A percentile compares a stretch with the other conserved stretches of the same genome.
These are phyloP conservation scores for Cladophialophora yegresii DNA, from an alignment of 2,329 filamentous ascomycete genomes.

Conservation along the genomic window DNA sequence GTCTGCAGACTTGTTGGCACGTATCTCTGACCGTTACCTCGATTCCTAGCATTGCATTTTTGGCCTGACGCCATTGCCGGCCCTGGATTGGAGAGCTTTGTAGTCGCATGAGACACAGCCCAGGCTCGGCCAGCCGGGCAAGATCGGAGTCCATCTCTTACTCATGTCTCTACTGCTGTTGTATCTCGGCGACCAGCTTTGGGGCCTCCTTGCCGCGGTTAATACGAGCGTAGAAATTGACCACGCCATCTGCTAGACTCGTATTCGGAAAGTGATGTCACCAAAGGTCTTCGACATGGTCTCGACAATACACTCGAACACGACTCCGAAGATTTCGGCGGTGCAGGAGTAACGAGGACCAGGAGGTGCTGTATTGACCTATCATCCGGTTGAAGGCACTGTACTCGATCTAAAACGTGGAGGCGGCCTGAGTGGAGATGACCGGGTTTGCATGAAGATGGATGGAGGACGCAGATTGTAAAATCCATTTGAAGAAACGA, in stretches of 20 bases:
- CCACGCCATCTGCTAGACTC: slow-evolving; percentile 22
- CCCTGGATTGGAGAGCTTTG: slow-evolving; percentile 6
- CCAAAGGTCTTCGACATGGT: slow-evolving; percentile 20
- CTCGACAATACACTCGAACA: slow-evolving; percentile 27
- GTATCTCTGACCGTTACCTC: slow-evolving; percentile 18
- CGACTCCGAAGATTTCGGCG: slow-evolving; percentile 15
- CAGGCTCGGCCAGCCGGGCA: slow-evolving; percentile 21
- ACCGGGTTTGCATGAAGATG: not conserved
- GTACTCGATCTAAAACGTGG: too few species aligned
- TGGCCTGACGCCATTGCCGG: slow-evolving; percentile 10
- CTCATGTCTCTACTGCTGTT: slow-evolving; percentile 12
- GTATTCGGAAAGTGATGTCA: slow-evolving; percentile 18
- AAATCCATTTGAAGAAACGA: too few species aligned
- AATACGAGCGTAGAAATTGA: slow-evolving; percentile 24
- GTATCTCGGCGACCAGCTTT: slow-evolving; percentile 16
- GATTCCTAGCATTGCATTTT: slow-evolving; percentile 23
- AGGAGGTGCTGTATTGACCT: slow-evolving; percentile 18
- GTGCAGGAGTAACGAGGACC: slow-evolving; percentile 15
- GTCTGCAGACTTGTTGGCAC: slow-evolving; percentile 15
- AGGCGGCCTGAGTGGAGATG: not conserved
- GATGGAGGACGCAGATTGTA: not conserved
- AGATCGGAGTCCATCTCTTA: slow-evolving; percentile 18
- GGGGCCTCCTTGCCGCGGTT: slow-evolving; percentile 11
- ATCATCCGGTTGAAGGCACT: slow-evolving; percentile 23
- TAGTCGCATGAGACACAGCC: slow-evolving; percentile 17